A percentile compares a stretch with the other conserved stretches of the same genome.
Conservation (phyloP, 2,329 filamentous ascomycete genomes). For the Alternaria sp. region DNA sequence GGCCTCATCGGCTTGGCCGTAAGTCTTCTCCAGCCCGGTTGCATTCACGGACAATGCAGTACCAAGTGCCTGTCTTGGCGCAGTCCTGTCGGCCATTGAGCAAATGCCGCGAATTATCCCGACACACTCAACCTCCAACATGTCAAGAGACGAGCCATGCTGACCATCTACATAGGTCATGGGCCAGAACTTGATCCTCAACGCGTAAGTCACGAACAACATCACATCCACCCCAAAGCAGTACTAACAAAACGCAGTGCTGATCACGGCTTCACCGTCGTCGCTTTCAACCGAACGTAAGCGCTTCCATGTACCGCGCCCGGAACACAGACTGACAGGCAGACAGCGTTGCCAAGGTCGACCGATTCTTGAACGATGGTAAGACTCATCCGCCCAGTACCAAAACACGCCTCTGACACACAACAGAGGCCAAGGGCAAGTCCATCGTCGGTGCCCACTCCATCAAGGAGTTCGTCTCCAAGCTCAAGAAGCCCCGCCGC, state of each 20-base stretch:
- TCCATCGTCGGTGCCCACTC: constrained; percentile 92
- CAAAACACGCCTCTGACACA: constrained; percentile 35
- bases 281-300: constrained; percentile 94
- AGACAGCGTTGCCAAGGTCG: constrained; percentile 84
- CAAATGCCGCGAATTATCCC: background rate
- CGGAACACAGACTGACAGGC: constrained; percentile 31
- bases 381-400: constrained; percentile 16
- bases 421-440: constrained; percentile 71
- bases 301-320: constrained; percentile 11
- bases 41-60: background rate
- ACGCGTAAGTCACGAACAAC: constrained; percentile 54
- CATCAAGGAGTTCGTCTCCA: constrained; percentile 91
- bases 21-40: constrained; percentile 27
- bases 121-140: background rate
- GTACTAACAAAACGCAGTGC: constrained; percentile 50
- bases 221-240: constrained; percentile 20
- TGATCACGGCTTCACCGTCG: constrained; percentile 83
- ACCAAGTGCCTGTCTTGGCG: background rate
- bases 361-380: constrained; percentile 83
- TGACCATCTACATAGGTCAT: constrained; percentile 49
- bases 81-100: background rate
- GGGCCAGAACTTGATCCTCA: constrained; percentile 65
- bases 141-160: constrained; percentile 18
- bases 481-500: constrained; percentile 96
- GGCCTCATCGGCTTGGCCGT: constrained; percentile 63